Evolutionary conservation across 257 asterid species (phyloP), one percentile per base, ranked within the genome.

Genomic region (Lithospermum erythrorhizon): DNA sequence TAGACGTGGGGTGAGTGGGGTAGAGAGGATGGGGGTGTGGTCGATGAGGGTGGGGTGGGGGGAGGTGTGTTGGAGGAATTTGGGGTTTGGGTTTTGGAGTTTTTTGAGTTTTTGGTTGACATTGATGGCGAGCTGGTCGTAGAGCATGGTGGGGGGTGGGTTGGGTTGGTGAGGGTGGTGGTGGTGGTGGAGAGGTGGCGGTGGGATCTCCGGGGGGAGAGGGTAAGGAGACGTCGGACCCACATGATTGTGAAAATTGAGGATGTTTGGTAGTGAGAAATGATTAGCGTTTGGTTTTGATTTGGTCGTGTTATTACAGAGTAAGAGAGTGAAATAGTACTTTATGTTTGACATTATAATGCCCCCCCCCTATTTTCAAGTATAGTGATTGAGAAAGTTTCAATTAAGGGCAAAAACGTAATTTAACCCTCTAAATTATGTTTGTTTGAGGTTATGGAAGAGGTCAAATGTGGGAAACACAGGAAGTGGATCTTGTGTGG

Each of bases 121-220:
- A 53, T 70, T 23, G 76, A 83, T 95, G 1, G 99, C 89, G 32
- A 89, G 58, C 9, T 82, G 89, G 47, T 93, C 99, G 81, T 93
- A 93, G 89, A 82, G 72, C 96, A 89, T 93, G 58, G 77, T 76
- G 25, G 72, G 76, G 4, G 91, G 88, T 0, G 84, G 87, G 89
- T 57, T 1, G 91, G 84, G 29, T 60, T 68, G 13, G 82, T 25
- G 29, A 69, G 66, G 8, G 21, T 21, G 49, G 49, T 0, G 32
- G 75, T 35, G 66, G 84, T 76, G n/a, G n/a, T 58, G 78, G 65
- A 49, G 88, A 68, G 37, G 90, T 76, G 72, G 95, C 78, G 73
- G 72, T 75, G 13, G 76, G 72, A 41, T 11, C 49, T 58, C 68
- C 90, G 87, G 70, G 82, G 81, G 37, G 84, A 65, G 60, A 80